phyloP scores from a whole-genome alignment of 2,329 filamentous ascomycete species.

The Lecanicillium sp. region DNA sequence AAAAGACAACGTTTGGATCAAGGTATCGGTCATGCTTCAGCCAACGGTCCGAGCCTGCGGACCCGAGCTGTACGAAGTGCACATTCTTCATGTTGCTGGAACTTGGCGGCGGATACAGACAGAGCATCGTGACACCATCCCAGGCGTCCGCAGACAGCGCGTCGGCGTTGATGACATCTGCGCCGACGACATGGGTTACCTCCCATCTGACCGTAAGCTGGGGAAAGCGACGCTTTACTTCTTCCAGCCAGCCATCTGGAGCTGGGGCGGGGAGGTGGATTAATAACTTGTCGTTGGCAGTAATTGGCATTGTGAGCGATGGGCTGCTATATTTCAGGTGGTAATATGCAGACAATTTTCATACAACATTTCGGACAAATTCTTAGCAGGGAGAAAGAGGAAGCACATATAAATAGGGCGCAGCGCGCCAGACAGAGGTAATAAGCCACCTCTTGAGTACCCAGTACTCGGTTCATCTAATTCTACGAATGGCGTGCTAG shows the following conservation, averaged over 20 bases:
- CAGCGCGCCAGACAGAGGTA: too few relatives aligned
- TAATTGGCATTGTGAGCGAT: slow-evolving; percentile 19
- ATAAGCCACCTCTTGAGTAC: too few relatives aligned
- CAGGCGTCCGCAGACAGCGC: slow-evolving; percentile 23
- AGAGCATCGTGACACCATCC: slow-evolving; percentile 34
- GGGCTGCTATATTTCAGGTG: too few relatives aligned
- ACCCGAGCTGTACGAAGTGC: slow-evolving; percentile 36
- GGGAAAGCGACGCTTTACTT: slow-evolving; percentile 25
- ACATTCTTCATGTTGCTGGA: slow-evolving; percentile 24
- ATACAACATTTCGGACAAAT: too few relatives aligned
- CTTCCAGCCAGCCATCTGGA: slow-evolving; percentile 25
- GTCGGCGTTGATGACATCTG: slow-evolving; percentile 13
- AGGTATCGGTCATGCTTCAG: slow-evolving; percentile 23
- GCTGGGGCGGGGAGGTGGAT: slow-evolving; percentile 25
- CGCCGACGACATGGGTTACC: slow-evolving; percentile 12
- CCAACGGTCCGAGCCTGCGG: slow-evolving; percentile 37
- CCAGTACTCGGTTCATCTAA: too few relatives aligned
- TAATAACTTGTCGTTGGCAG: slow-evolving; percentile 29
- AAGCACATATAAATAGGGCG: too few relatives aligned
- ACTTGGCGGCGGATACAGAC: slow-evolving; percentile 22
- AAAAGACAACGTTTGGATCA: slow-evolving; percentile 27
- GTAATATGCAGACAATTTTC: slow-evolving; percentile 11
- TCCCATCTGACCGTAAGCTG: slow-evolving; percentile 30
- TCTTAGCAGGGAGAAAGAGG: too few relatives aligned
- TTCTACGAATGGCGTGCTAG: too few relatives aligned